A percentile compares a stretch with the other conserved stretches of the same genome.
Evolutionary conservation across 1,284 basidiomycete genomes (phyloP).

Genomic region (Apiotrichum porosum): DNA sequence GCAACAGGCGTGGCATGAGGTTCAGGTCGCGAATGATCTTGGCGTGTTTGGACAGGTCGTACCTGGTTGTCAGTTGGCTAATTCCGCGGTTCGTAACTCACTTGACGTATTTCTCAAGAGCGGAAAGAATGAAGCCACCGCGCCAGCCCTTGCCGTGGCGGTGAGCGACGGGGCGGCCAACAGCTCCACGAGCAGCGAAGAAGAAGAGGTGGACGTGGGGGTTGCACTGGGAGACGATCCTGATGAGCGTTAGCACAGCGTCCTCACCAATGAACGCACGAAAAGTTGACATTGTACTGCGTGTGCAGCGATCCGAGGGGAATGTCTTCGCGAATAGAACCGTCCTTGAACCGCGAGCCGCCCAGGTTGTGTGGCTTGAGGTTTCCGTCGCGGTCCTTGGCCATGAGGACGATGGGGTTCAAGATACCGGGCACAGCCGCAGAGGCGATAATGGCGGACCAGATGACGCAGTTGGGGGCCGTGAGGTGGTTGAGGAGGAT

Average conservation of each 20-base stretch:
- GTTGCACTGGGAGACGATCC: conserved; percentile 89
- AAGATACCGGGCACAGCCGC: conserved; percentile 49
- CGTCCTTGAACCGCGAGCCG: conserved; percentile 79
- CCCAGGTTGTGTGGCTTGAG: conserved; percentile 93
- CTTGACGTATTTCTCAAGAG: conserved; percentile 88
- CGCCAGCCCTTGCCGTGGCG: conserved; percentile 60
- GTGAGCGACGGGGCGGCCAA: conserved; percentile 55
- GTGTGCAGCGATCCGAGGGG: conserved; percentile 86
- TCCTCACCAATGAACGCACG: too few relatives aligned
- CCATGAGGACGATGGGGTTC: conserved; percentile 73
- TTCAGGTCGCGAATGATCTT: conserved; percentile 91
- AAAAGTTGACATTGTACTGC: conserved; percentile 94
- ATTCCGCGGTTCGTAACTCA: too few relatives aligned
- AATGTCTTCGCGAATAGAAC: conserved; percentile 86
- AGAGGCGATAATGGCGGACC: conserved; percentile 51
- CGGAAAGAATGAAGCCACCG: conserved; percentile 90
- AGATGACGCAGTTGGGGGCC: conserved; percentile 73
- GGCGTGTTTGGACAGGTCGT: conserved; percentile 92
- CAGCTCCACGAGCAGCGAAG: conserved; percentile 88
- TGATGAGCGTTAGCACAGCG: too few relatives aligned
- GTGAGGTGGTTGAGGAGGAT: conserved; percentile 95
- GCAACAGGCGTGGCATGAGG: conserved; percentile 75
- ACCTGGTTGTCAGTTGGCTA: too few relatives aligned
- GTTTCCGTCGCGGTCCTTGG: conserved; percentile 76
- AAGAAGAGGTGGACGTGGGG: conserved; percentile 99